These are phyloP conservation scores for Fusarium oligoseptatum DNA, from an alignment of 2,329 filamentous ascomycete genomes.

Conservation along the genomic window DNA sequence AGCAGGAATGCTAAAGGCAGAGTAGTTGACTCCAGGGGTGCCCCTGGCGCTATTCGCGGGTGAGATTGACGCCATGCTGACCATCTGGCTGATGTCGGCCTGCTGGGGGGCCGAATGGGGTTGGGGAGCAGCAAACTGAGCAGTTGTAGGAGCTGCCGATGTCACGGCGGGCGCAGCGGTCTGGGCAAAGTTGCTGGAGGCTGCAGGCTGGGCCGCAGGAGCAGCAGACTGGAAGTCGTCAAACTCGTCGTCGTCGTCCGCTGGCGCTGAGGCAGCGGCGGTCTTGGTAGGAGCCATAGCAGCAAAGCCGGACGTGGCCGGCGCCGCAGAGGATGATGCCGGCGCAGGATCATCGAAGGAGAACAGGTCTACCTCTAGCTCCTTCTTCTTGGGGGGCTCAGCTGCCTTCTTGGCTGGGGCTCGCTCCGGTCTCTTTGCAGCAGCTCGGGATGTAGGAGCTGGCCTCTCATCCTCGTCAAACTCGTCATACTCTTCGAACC, in stretches of 20 bases:
- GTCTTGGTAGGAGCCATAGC: constrained; percentile 53
- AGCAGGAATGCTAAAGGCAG: constrained; percentile 65
- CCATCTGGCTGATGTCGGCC: constrained; percentile 83
- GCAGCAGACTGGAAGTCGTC: constrained; percentile 96
- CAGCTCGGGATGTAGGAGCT: constrained; percentile 60
- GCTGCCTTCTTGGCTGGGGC: constrained; percentile 58
- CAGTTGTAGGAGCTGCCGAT: constrained; percentile 66
- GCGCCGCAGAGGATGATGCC: constrained; percentile 59
- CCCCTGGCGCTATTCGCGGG: constrained; percentile 72
- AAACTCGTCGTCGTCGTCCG: constrained; percentile 84
- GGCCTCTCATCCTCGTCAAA: constrained; percentile 80
- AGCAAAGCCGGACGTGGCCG: constrained; percentile 63
- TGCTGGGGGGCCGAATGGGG: constrained; percentile 87
- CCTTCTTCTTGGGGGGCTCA: constrained; percentile 82
- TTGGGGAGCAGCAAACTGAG: constrained; percentile 84
- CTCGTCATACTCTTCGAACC: constrained; percentile 98
- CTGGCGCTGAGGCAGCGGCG: constrained; percentile 48
- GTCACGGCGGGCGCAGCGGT: constrained; percentile 62
- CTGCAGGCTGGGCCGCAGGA: constrained; percentile 64
- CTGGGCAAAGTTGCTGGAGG: constrained; percentile 53
- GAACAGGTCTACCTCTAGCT: constrained; percentile 92
- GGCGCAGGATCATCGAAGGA: constrained; percentile 85
- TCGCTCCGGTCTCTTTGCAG: constrained; percentile 50
- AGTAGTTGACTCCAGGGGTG: constrained; percentile 72
- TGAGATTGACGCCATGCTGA: constrained; percentile 84